Evolutionary conservation across 2,329 filamentous ascomycete genomes (phyloP).

Genomic region (Emergomyces pasteurianus): DNA sequence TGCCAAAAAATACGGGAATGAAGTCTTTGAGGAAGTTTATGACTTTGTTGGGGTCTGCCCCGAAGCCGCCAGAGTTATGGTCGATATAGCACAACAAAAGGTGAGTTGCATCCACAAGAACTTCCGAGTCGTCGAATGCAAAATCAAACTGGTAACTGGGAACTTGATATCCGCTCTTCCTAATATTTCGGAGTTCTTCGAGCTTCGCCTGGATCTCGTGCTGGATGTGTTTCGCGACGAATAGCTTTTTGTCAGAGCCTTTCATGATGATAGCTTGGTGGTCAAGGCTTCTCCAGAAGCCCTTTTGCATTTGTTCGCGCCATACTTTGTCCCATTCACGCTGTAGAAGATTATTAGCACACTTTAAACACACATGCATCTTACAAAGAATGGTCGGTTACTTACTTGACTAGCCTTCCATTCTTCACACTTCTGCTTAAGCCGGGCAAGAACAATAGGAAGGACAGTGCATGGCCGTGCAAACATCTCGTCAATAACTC

Average conservation of each 20-base stretch:
- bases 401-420: constrained; percentile 78
- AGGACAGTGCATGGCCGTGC: constrained; percentile 73
- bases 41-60: constrained; percentile 57
- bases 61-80: constrained; percentile 38
- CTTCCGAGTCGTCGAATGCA: constrained; percentile 58
- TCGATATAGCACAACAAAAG: constrained; percentile 38
- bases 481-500: constrained; percentile 82
- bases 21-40: constrained; percentile 66
- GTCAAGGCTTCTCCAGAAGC: constrained; percentile 92
- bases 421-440: constrained; percentile 94
- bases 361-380: background rate
- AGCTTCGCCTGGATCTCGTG: constrained; percentile 86
- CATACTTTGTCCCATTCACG: constrained; percentile 99
- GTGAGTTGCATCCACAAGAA: constrained; percentile 44
- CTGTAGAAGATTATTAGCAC: constrained; percentile 24
- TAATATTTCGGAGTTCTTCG: constrained; percentile 72
- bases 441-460: constrained; percentile 71
- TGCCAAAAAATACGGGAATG: constrained; percentile 62
- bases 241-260: constrained; percentile 77
- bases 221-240: constrained; percentile 79
- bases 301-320: constrained; percentile 87
- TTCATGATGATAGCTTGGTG: constrained; percentile 91
- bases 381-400: background rate
- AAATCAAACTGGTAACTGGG: constrained; percentile 64
- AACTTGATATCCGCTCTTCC: constrained; percentile 47